Conservation (phyloP, 305 asterid genomes). For the Fraxinus ornus region DNA sequence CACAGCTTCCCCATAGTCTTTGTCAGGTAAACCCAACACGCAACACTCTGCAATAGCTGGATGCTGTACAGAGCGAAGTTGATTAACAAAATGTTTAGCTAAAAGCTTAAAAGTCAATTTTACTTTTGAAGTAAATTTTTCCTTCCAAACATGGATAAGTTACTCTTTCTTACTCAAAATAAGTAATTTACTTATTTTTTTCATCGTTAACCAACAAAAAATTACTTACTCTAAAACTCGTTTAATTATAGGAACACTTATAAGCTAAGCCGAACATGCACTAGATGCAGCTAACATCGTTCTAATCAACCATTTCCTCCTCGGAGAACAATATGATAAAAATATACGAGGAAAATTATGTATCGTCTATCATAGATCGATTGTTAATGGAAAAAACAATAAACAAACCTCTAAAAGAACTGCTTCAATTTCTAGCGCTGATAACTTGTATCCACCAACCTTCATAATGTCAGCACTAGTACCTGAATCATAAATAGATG, state of each 20-base stretch:
- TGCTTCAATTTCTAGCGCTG: conserved; percentile 96
- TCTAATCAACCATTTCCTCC: not conserved
- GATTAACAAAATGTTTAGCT: not conserved
- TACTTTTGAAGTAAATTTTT: not conserved
- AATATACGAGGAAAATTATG: not conserved
- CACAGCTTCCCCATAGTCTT: conserved; percentile 82
- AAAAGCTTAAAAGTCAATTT: not conserved
- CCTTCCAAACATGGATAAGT: not conserved
- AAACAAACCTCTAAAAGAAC: conserved; percentile 78
- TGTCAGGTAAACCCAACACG: conserved; percentile 91
- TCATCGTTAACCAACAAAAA: not conserved
- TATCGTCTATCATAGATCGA: not conserved
- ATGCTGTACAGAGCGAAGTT: conserved; percentile 56
- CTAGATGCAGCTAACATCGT: conserved; percentile 1
- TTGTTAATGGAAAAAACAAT: not conserved
- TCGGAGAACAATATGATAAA: not conserved
- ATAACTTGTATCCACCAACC: conserved; percentile 92
- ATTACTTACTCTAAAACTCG: not conserved
- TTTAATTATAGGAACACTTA: not conserved
- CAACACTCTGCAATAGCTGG: conserved; percentile 78
- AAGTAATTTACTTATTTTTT: not conserved
- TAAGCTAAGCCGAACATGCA: not conserved
- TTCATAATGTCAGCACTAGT: conserved; percentile 97
- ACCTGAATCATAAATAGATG: conserved; percentile 48
- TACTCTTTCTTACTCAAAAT: not conserved